A percentile compares a stretch with the other conserved stretches of the same genome.
Conservation (phyloP, 1,284 basidiomycete genomes). For the Ustanciosporium gigantosporum region DNA sequence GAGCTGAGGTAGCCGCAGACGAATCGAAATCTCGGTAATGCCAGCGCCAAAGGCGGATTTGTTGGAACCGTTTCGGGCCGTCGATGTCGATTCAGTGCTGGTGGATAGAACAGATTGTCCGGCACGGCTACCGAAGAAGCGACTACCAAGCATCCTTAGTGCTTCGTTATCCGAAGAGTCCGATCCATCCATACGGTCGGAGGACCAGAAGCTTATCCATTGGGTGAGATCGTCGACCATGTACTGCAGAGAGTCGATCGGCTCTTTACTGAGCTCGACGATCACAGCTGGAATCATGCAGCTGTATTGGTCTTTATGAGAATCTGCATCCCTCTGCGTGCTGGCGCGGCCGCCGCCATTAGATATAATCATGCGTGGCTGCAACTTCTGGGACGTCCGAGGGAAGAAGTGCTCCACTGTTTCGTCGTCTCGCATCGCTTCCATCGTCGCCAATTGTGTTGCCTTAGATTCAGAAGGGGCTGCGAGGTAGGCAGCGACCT, state of each 20-base stretch:
- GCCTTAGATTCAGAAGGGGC: constrained; percentile 13
- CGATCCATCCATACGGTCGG: constrained; percentile 12
- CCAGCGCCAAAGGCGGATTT: constrained; percentile 15
- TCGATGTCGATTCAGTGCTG: constrained; percentile 37
- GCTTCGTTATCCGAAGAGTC: constrained; percentile 25
- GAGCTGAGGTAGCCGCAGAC: constrained; percentile 11
- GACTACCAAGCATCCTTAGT: constrained; percentile 42
- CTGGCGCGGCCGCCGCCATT: too few relatives aligned
- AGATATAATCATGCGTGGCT: background rate
- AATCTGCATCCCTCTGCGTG: background rate
- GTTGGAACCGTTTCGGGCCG: constrained; percentile 9
- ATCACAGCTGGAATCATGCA: constrained; percentile 29
- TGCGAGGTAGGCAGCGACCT: constrained; percentile 16
- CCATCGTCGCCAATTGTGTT: constrained; percentile 15
- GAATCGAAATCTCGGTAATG: constrained; percentile 23
- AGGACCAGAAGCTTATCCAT: constrained; percentile 25
- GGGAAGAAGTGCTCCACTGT: background rate
- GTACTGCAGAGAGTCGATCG: constrained; percentile 48
- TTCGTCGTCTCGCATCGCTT: constrained; percentile 6
- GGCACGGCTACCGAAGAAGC: constrained; percentile 44
- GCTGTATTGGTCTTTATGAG: constrained; percentile 7
- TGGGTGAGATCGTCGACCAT: constrained; percentile 45
- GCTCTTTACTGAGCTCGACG: constrained; percentile 24
- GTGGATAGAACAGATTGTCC: constrained; percentile 34
- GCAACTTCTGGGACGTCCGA: background rate